Evolutionary conservation across 257 asterid species (phyloP).

Genomic region (Solanum neorickii): DNA sequence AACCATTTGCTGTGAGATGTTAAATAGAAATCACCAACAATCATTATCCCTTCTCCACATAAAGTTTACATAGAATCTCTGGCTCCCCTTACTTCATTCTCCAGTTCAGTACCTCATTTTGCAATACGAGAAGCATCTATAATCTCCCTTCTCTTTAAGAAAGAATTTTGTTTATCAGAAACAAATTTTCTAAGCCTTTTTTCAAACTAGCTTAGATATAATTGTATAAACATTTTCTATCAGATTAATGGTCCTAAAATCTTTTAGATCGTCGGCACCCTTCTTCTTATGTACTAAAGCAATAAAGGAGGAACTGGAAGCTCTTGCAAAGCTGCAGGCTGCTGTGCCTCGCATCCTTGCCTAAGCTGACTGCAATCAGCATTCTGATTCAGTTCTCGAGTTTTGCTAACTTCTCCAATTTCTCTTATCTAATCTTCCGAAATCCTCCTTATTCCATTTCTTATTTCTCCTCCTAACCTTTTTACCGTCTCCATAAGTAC

Average conservation of each 20-base stretch:
- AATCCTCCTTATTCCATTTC: neutral
- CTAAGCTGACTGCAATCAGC: neutral
- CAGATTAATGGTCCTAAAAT: neutral
- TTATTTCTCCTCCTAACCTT: neutral
- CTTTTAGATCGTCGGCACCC: neutral
- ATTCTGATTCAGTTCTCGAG: neutral
- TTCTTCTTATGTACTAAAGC: neutral
- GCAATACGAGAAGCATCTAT: too few relatives aligned
- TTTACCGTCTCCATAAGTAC: neutral
- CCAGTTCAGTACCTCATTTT: too few relatives aligned
- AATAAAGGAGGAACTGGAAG: neutral
- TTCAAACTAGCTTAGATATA: too few relatives aligned
- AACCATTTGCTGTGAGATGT: too few relatives aligned
- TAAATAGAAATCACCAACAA: too few relatives aligned
- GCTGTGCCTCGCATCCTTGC: neutral
- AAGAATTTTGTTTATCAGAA: too few relatives aligned
- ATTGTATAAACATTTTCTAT: neutral
- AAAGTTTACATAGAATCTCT: too few relatives aligned
- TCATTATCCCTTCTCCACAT: too few relatives aligned
- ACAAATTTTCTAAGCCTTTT: too few relatives aligned
- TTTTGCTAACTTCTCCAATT: neutral
- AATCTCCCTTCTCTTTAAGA: too few relatives aligned
- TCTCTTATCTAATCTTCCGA: neutral
- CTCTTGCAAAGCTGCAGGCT: neutral
- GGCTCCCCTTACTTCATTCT: too few relatives aligned